Conservation (phyloP, 192 early-diverging fungal genomes). For the Coemansia sp. region DNA sequence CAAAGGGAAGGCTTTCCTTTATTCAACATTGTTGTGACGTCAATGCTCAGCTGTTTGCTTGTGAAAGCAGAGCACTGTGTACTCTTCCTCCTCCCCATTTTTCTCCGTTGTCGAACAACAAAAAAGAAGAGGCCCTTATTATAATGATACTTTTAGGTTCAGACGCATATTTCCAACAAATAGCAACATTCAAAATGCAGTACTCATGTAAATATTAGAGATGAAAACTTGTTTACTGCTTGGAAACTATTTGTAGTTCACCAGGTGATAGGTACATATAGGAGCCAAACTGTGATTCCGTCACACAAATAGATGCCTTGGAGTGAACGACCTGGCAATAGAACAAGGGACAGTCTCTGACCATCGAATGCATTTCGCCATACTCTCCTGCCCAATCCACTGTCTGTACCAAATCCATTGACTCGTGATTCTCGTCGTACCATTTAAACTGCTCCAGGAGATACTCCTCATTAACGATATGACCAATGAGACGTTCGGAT, state of each 20-base stretch:
- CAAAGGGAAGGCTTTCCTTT: too few relatives aligned
- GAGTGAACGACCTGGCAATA: conserved; percentile 23
- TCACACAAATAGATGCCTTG: conserved; percentile 12
- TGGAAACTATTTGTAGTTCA: conserved; percentile 14
- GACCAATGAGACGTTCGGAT: conserved; percentile 48
- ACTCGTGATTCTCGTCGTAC: conserved; percentile 22
- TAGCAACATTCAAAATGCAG: too few relatives aligned
- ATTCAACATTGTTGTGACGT: too few relatives aligned
- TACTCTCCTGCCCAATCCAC: conserved; percentile 66
- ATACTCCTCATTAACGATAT: conserved; percentile 35
- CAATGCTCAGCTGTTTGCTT: too few relatives aligned
- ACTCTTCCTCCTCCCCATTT: too few relatives aligned
- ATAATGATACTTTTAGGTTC: too few relatives aligned
- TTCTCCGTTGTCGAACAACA: too few relatives aligned
- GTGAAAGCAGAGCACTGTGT: too few relatives aligned
- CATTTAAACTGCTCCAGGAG: conserved; percentile 44
- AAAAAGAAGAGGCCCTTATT: too few relatives aligned
- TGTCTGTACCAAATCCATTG: background rate
- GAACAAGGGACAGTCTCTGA: conserved; percentile 59
- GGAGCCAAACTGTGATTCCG: conserved; percentile 35
- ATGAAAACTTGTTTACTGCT: background rate
- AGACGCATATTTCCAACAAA: too few relatives aligned
- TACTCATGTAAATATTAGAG: background rate
- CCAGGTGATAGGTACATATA: conserved; percentile 47
- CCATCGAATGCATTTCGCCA: conserved; percentile 75